Conservation (phyloP, 441 rosid genomes). For the Syzygium malaccense region DNA sequence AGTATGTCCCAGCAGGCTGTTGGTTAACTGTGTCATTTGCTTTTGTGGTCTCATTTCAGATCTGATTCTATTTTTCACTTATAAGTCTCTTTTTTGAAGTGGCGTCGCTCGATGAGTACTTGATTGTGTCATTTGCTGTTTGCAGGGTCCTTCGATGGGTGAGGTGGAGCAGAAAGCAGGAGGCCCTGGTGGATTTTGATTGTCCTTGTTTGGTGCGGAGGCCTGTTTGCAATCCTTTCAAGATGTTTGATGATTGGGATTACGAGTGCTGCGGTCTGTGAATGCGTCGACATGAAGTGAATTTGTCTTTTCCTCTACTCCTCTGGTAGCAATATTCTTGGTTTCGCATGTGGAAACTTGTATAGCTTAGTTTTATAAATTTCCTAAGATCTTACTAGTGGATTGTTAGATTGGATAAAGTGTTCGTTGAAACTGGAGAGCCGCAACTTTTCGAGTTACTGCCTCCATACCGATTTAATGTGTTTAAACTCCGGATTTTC, state of each 20-base stretch:
- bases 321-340: not conserved
- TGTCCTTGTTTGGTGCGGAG: not conserved
- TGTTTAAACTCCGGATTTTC: not conserved
- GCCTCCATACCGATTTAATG: not conserved
- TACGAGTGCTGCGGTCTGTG: not conserved
- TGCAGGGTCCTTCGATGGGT: constrained; percentile 16
- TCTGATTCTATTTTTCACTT: not conserved
- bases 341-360: not conserved
- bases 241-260: not conserved
- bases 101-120: not conserved
- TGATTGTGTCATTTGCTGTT: not conserved
- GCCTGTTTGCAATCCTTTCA: not conserved
- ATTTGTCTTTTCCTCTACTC: not conserved
- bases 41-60: not conserved
- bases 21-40: not conserved
- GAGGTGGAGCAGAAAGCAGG: constrained; percentile 11
- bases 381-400: not conserved
- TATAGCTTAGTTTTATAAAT: not conserved
- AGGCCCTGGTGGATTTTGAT: constrained; percentile 9
- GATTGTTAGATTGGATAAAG: not conserved
- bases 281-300: not conserved
- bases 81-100: not conserved
- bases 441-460: not conserved
- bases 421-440: not conserved
- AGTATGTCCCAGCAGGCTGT: not conserved